Evolutionary conservation across 345 rosid species (phyloP).

Genomic region (Boechera divaricarpa): DNA sequence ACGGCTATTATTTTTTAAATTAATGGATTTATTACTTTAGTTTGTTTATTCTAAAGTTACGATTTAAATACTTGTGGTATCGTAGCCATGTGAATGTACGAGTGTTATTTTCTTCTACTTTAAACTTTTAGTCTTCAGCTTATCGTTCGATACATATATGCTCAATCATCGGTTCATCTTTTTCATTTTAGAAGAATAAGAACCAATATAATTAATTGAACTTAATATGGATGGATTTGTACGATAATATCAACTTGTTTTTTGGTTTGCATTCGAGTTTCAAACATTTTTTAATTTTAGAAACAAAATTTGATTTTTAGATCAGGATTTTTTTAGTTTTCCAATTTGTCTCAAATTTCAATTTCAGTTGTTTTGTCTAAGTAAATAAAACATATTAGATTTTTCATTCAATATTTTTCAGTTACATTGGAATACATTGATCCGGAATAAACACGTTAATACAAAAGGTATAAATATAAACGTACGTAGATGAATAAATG

Average conservation of each 20-base stretch:
- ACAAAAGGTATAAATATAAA: neutral
- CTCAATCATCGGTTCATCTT: neutral
- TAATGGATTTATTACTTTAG: neutral
- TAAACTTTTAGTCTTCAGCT: neutral
- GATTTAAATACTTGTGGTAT: conserved; percentile 15
- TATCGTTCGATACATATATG: neutral
- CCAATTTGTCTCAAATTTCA: neutral
- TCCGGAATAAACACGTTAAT: neutral
- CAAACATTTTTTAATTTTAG: neutral
- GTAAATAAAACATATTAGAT: neutral
- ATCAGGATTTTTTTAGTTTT: neutral
- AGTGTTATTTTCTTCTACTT: neutral
- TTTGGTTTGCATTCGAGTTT: neutral
- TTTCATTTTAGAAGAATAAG: neutral
- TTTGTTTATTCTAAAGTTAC: conserved; percentile 7
- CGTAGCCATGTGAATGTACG: conserved; percentile 22
- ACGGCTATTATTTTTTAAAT: neutral
- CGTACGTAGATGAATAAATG: neutral
- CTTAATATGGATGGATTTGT: neutral
- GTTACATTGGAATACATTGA: neutral
- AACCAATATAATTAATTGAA: neutral
- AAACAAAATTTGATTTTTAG: neutral
- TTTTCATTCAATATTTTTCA: neutral
- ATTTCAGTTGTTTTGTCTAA: neutral
- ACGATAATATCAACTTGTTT: neutral